Percentiles rank a stretch among this genome's conserved stretches.
Evolutionary conservation across 2,329 filamentous ascomycete species (phyloP).

Genomic region (Meredithiella fracta): DNA sequence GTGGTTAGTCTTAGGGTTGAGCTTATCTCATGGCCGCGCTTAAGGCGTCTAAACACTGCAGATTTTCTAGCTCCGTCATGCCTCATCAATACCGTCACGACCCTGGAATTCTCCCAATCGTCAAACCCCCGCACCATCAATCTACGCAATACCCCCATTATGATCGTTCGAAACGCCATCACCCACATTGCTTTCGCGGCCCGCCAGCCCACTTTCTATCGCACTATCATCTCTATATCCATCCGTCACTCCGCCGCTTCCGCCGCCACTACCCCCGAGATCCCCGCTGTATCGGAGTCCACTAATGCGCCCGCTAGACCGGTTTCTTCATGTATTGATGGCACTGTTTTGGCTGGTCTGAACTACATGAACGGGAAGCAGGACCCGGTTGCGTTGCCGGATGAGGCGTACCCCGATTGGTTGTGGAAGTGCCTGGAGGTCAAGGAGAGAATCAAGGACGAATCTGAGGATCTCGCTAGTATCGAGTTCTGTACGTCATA

Average conservation of each 20-base stretch:
- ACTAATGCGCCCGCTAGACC: constrained; percentile 16
- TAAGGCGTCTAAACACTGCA: constrained; percentile 1
- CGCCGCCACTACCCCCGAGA: not conserved
- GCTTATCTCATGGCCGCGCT: not conserved
- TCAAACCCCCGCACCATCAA: not conserved
- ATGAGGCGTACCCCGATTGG: constrained; percentile 67
- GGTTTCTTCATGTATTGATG: constrained; percentile 39
- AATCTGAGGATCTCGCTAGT: constrained; percentile 39
- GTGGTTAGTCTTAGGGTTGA: not conserved
- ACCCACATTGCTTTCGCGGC: not conserved
- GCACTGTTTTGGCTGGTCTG: constrained; percentile 54
- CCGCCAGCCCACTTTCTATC: constrained; percentile 7
- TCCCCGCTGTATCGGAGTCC: constrained; percentile 16
- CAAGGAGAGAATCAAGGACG: constrained; percentile 35
- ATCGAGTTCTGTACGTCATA: constrained; percentile 61
- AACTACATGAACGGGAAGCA: constrained; percentile 60
- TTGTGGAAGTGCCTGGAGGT: constrained; percentile 57
- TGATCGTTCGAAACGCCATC: constrained; percentile 17
- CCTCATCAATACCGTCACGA: not conserved
- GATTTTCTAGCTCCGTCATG: constrained; percentile 10
- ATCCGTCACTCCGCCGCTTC: constrained; percentile 5
- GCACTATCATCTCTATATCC: constrained; percentile 8
- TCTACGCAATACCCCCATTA: constrained; percentile 1
- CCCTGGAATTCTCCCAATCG: not conserved
- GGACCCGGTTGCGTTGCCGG: constrained; percentile 58